phyloP scores from a whole-genome alignment of 768 basidiomycete genomes.

The Suillus weaverae region DNA sequence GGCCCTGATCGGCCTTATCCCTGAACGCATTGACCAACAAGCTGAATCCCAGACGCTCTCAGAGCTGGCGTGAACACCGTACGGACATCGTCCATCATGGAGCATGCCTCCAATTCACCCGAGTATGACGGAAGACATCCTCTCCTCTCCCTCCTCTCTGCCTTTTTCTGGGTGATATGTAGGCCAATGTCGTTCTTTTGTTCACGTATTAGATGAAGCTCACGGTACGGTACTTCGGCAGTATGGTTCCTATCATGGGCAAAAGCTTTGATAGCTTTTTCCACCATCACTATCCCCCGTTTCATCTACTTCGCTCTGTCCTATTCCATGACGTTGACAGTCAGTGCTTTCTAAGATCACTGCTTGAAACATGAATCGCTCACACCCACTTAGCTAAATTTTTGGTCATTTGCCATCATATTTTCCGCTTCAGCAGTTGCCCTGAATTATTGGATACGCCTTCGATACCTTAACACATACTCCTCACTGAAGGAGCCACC shows the following conservation, averaged over 20 bases:
- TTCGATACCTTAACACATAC: constrained; percentile 75
- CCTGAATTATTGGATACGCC: constrained; percentile 83
- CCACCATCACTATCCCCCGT: constrained; percentile 80
- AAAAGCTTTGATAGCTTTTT: constrained; percentile 71
- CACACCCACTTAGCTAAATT: constrained; percentile 64
- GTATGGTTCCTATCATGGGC: constrained; percentile 84
- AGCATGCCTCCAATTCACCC: constrained; percentile 16
- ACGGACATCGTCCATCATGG: constrained; percentile 22
- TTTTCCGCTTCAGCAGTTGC: constrained; percentile 66
- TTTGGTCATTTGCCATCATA: constrained; percentile 85
- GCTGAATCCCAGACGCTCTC: neutral
- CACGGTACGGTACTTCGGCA: constrained; percentile 27
- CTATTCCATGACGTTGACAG: constrained; percentile 88
- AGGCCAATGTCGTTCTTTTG: constrained; percentile 34
- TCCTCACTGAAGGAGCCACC: constrained; percentile 79
- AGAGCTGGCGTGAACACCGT: neutral
- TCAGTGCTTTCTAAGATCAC: constrained; percentile 34
- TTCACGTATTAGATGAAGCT: constrained; percentile 10
- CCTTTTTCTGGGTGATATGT: constrained; percentile 85
- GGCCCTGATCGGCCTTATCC: neutral
- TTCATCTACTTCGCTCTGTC: constrained; percentile 77
- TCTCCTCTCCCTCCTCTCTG: constrained; percentile 72
- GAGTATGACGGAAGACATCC: constrained; percentile 56
- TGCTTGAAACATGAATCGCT: constrained; percentile 4
- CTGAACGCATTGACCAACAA: neutral